Evolutionary conservation across 768 basidiomycete genomes (phyloP).

Genomic region (Phlebiopsis gigantea): DNA sequence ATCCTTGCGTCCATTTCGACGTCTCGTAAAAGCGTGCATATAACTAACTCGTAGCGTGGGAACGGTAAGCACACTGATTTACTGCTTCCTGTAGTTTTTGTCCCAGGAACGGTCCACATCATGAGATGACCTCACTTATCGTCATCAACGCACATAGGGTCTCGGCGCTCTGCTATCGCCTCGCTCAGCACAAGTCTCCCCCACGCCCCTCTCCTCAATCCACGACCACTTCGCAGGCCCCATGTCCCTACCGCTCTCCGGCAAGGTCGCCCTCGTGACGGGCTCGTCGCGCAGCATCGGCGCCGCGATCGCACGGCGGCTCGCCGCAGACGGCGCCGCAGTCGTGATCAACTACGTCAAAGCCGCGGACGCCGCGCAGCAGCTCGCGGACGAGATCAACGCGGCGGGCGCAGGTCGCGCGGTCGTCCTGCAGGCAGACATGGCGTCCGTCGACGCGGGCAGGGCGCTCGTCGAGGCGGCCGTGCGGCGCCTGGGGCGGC

Average conservation of each 20-base stretch:
- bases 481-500: slow-evolving; percentile 21
- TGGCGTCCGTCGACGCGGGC: slow-evolving; percentile 19
- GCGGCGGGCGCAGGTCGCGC: slow-evolving; percentile 11
- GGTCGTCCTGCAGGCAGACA: slow-evolving; percentile 21
- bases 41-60: no score
- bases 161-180: no score
- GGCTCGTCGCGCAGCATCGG: slow-evolving; percentile 25
- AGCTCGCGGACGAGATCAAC: slow-evolving; percentile 14
- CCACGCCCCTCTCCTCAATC: no score
- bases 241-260: slow-evolving; percentile 17
- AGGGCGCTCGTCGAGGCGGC: slow-evolving; percentile 21
- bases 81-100: no score
- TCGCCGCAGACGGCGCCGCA: slow-evolving; percentile 25
- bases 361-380: slow-evolving; percentile 16
- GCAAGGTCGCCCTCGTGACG: slow-evolving; percentile 25
- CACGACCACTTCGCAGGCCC: no score
- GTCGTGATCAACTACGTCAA: slow-evolving; percentile 21
- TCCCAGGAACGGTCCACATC: no score
- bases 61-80: no score
- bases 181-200: no score
- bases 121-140: no score
- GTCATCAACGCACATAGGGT: no score
- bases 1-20: no score
- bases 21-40: no score
- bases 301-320: slow-evolving; percentile 21